Conservation (phyloP, 1,284 basidiomycete species). For the Ceratobasidium papillatum region DNA sequence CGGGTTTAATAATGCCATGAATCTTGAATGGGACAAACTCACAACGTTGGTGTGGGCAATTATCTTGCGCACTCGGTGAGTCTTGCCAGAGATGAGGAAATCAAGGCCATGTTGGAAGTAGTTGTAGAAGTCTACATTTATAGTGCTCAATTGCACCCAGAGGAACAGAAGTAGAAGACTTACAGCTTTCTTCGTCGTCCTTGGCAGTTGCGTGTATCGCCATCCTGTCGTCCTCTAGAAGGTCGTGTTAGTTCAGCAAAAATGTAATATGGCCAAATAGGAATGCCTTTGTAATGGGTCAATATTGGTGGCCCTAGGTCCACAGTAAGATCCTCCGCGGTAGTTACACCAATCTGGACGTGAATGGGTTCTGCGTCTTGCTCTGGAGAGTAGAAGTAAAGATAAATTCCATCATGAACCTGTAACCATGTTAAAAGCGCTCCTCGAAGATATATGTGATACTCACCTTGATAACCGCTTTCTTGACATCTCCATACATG, state of each 20-base stretch:
- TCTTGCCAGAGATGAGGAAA: slow-evolving; percentile 70
- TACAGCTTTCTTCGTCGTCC: slow-evolving; percentile 48
- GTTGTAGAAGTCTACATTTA: slow-evolving; percentile 82
- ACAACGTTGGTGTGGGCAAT: slow-evolving; percentile 87
- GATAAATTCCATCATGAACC: slow-evolving; percentile 76
- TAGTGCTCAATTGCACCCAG: slow-evolving; percentile 24
- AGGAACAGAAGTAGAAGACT: slow-evolving; percentile 41
- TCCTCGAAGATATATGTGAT: slow-evolving; percentile 3
- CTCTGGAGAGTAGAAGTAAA: slow-evolving; percentile 63
- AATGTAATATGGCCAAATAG: background rate
- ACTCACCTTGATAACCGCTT: slow-evolving; percentile 70
- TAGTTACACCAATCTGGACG: slow-evolving; percentile 79
- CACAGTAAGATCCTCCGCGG: slow-evolving; percentile 78
- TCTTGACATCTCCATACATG: slow-evolving; percentile 76
- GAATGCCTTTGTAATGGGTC: slow-evolving; percentile 69
- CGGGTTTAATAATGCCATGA: background rate
- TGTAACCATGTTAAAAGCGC: slow-evolving; percentile 49
- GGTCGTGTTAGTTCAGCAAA: background rate
- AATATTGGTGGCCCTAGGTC: slow-evolving; percentile 83
- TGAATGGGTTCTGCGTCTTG: slow-evolving; percentile 58
- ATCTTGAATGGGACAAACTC: slow-evolving; percentile 49
- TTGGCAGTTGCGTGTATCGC: slow-evolving; percentile 70
- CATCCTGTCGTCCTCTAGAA: slow-evolving; percentile 82
- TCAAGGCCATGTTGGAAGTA: slow-evolving; percentile 90
- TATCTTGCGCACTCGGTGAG: slow-evolving; percentile 82